Evolutionary conservation across 2,329 filamentous ascomycete genomes (phyloP).

Genomic region (Sclerotinia sclerotiorum): DNA sequence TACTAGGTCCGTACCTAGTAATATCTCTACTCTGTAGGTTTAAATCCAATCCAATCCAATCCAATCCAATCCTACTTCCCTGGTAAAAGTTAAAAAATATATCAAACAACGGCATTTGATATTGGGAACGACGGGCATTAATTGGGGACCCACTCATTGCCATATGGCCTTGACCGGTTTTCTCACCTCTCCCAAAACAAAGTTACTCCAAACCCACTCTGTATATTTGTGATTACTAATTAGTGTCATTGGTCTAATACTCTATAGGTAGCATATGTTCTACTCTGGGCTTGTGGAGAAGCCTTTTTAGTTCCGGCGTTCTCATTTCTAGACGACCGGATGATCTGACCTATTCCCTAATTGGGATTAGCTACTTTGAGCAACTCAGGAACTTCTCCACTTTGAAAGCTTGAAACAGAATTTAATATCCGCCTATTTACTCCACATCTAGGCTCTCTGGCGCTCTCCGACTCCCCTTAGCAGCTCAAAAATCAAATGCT

Average conservation of each 20-base stretch:
- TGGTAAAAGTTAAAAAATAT: not conserved
- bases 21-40: too few species aligned
- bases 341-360: not conserved
- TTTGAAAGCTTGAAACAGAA: conserved; percentile 1
- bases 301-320: not conserved
- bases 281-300: not conserved
- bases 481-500: not conserved
- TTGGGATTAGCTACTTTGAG: not conserved
- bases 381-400: not conserved
- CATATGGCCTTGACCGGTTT: not conserved
- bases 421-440: conserved; percentile 5
- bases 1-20: too few species aligned
- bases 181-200: too few species aligned
- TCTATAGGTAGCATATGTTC: not conserved
- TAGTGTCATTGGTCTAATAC: fast-evolving
- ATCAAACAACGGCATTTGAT: not conserved
- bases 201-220: too few species aligned
- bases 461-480: not conserved
- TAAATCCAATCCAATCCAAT: too few species aligned
- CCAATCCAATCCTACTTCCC: not conserved
- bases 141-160: not conserved
- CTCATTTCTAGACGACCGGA: conserved; percentile 3
- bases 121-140: not conserved
- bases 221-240: not conserved
- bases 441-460: not conserved